phyloP scores from a whole-genome alignment of 768 basidiomycete species.

The Coprinopsis strossmayeri region DNA sequence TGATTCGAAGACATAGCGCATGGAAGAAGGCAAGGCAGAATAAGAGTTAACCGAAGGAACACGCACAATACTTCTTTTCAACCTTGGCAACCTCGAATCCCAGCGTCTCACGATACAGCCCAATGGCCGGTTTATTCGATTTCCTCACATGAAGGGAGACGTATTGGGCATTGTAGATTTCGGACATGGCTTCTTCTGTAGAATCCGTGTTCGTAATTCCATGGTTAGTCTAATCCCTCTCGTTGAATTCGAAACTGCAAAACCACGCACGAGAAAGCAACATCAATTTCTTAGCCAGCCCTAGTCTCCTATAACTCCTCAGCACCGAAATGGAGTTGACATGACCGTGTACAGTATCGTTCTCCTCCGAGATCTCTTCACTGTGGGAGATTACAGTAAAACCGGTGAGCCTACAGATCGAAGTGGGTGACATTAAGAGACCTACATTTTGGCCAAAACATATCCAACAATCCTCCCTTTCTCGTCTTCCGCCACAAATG shows the following conservation, averaged over 20 bases:
- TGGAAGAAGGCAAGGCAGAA: too few species aligned
- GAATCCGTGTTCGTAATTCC: neutral
- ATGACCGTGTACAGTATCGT: conserved; percentile 73
- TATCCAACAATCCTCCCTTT: conserved; percentile 91
- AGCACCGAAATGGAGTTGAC: conserved; percentile 96
- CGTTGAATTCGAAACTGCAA: neutral
- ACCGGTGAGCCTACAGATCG: neutral
- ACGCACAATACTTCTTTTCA: conserved; percentile 89
- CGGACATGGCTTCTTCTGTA: conserved; percentile 86
- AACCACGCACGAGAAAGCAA: conserved; percentile 72
- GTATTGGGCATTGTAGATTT: conserved; percentile 76
- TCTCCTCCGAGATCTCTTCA: conserved; percentile 39
- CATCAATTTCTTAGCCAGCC: conserved; percentile 93
- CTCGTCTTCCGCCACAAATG: conserved; percentile 87
- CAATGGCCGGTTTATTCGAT: conserved; percentile 90
- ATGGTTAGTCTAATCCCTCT: neutral
- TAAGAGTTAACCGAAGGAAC: neutral
- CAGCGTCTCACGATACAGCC: conserved; percentile 80
- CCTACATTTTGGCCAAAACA: conserved; percentile 92
- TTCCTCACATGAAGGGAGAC: conserved; percentile 90
- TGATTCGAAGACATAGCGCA: neutral
- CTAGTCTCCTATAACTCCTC: conserved; percentile 83
- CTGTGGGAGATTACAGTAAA: conserved; percentile 10
- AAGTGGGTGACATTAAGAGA: conserved; percentile 5
- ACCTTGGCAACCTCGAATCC: conserved; percentile 84